A percentile compares a stretch with the other conserved stretches of the same genome.
Conservation (phyloP, 257 asterid genomes). For the Lithospermum erythrorhizon region DNA sequence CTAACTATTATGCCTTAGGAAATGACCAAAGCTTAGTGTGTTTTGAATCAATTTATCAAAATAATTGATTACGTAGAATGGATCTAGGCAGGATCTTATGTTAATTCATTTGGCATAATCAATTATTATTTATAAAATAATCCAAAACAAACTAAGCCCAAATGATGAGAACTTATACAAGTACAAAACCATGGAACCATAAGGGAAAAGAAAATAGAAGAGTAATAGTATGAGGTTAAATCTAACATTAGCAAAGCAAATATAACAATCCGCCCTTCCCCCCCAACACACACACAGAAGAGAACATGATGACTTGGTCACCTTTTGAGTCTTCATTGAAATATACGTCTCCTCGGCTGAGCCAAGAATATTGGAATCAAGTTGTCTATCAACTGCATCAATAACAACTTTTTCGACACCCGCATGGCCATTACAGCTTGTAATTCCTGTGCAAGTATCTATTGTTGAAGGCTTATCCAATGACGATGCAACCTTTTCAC, state of each 20-base stretch:
- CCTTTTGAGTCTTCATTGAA: slow-evolving; percentile 24
- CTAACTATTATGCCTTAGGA: not conserved
- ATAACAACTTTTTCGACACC: slow-evolving; percentile 11
- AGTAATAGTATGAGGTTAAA: not conserved
- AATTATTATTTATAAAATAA: too few relatives aligned
- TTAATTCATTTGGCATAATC: too few relatives aligned
- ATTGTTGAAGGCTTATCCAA: slow-evolving; percentile 10
- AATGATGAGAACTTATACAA: not conserved
- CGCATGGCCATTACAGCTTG: slow-evolving; percentile 8
- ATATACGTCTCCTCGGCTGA: slow-evolving; percentile 10
- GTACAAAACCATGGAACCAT: not conserved
- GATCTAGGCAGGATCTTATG: too few relatives aligned
- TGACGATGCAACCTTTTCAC: slow-evolving; percentile 16
- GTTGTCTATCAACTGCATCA: slow-evolving; percentile 13
- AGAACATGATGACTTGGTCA: slow-evolving; percentile 8
- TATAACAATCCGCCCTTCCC: too few relatives aligned
- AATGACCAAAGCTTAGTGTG: too few relatives aligned
- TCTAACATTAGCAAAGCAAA: not conserved
- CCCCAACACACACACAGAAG: not conserved
- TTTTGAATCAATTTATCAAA: too few relatives aligned
- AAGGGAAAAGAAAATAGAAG: not conserved
- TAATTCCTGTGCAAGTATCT: slow-evolving; percentile 14
- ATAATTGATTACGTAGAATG: too few relatives aligned
- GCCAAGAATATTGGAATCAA: slow-evolving; percentile 7
- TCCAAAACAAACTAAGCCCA: too few relatives aligned